Evolutionary conservation across 306 rosid genomes (phyloP).

Genomic region (Pachyrhizus erosus): DNA sequence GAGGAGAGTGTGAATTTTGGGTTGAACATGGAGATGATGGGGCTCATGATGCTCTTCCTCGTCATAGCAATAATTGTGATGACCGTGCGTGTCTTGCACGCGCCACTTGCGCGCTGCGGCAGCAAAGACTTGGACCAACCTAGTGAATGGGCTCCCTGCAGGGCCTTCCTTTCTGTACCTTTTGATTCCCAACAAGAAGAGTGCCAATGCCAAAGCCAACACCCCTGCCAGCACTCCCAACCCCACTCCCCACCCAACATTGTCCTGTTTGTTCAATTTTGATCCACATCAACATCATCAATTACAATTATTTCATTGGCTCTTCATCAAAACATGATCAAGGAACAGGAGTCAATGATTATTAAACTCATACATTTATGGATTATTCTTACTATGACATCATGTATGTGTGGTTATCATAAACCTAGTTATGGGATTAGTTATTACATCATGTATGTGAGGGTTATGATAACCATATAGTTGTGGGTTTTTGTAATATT

Average conservation of each 20-base stretch:
- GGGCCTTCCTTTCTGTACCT: constrained; percentile 59
- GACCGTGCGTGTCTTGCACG: constrained; percentile 34
- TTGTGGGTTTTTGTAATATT: background rate
- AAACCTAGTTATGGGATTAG: background rate
- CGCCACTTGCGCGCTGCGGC: constrained; percentile 63
- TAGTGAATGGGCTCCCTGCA: constrained; percentile 65
- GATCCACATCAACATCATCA: background rate
- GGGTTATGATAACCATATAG: background rate
- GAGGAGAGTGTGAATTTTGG: constrained; percentile 33
- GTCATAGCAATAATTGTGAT: constrained; percentile 36
- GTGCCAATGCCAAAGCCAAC: constrained; percentile 54
- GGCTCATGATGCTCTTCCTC: constrained; percentile 32
- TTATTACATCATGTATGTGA: background rate
- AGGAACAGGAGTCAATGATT: background rate
- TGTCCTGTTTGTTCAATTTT: constrained; percentile 52
- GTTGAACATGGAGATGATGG: constrained; percentile 35
- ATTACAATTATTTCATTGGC: constrained; percentile 1
- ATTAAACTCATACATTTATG: background rate
- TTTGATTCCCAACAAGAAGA: constrained; percentile 61
- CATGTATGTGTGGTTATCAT: background rate
- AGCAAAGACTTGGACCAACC: constrained; percentile 65
- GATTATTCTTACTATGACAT: background rate
- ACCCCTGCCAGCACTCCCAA: constrained; percentile 62
- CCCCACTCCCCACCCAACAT: constrained; percentile 74
- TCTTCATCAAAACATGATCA: background rate